Evolutionary conservation across 345 rosid genomes (phyloP), one percentile per base, ranked within the genome.

Genomic region (Tarenaya hassleriana): DNA sequence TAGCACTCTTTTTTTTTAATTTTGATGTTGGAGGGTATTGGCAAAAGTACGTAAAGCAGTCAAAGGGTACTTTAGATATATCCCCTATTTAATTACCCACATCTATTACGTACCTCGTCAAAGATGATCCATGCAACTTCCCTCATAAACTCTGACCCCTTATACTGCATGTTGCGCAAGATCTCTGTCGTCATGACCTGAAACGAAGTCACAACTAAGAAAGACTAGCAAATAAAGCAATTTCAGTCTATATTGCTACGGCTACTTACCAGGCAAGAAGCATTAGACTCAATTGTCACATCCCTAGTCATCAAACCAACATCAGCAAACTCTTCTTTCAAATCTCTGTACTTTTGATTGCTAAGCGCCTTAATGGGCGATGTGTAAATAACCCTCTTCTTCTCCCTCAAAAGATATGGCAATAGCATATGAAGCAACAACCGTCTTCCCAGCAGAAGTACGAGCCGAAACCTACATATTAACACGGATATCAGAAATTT

Each of bases 151-250:
- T 92, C 97, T 7, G 98, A 92, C 67, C 98, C 97, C 75, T 72
- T 88, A 45, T 92, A 92, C 75, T 77, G 97, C 97, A 92, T 92
- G 38, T 90, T 88, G 40, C 98, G 95, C 98, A 95, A 88, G 62
- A 92, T 92, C 78, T 92, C 98, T 0, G 97, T 92, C 14, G 98
- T 92, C 98, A 92, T 92, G 34, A 88, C 96, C 98, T 92, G 63
- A 68, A 81, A 60, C 34, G 51, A 55, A 18, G 41, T 8, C 8
- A 32, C 18, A 75, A 64, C 51, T 20, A 52, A 60, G 49, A 50
- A 64, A 17, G 55, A 55, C 34, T 29, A 55, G 7, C 46, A 47
- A 16, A 67, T 1, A 57, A 67, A 41, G 1, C 5, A 13, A 18
- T 21, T 7, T 8, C 37, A 7, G 11, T 8, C 0, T 16, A 16